Base-by-base conservation (phyloP, 148 eudicot species). In the Rhododendron mucronatum region DNA sequence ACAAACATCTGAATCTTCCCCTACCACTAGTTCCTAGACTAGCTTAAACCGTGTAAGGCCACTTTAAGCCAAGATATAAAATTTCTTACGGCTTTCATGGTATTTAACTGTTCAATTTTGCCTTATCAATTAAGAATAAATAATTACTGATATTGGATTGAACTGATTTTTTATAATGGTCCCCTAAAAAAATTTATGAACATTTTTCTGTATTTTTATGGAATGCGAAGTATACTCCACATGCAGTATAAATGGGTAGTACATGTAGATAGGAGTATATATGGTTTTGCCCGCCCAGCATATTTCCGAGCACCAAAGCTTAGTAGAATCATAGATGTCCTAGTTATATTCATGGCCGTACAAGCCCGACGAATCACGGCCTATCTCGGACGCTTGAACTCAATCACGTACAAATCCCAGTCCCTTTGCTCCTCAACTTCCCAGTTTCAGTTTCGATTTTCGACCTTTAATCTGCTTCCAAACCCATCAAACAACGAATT, bases 371-470 rank as follows among this genome's bases (percentile, higher is more conserved):
- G 86, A 53, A 71, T 75, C 33, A 69, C 39, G 44, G 59, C 51
- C 13, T 69, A 65, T 16, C 21, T 81, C 35, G 37, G 71, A 50
- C 47, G 51, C 7, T 51, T 86, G 50, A 39, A n/a, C 74, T 23
- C 44, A 1, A 15, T 50, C 77, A 83, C 83, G 83, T 63, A 87
- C 83, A 21, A 12, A 30, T 16, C 13, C 7, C 78, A 44, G 9
- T 37, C 3, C 37, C 83, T 48, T 85, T 78, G 44, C 45, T 82
- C 87, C n/a, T 23, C 83, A 51, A 78, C 41, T 77, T 67, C 71
- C 37, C 28, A 20, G 2, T 80, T 51, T 51, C 82, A 18, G 26
- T 30, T 80, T 45, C 50, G 61, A 1, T 86, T 87, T 81, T 85
- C 88, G 23, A 87, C 89, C 9, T 65, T n/a, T 33, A 61, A 79